These are phyloP conservation scores for Wickerhamiella dianesei DNA, from an alignment of 805 yeast species.

Conservation along the genomic window DNA sequence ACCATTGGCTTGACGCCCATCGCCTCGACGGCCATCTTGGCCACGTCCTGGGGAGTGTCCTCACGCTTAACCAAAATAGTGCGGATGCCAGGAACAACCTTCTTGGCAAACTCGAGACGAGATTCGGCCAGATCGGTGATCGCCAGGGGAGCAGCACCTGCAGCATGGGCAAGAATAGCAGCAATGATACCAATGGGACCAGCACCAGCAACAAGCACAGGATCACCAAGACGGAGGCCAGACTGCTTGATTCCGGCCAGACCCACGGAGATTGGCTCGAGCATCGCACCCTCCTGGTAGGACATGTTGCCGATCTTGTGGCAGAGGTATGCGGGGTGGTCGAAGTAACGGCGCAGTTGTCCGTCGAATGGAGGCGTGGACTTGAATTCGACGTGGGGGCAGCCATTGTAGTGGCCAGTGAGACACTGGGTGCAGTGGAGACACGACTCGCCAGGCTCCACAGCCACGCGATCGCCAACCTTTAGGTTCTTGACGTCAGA, in stretches of 20 bases:
- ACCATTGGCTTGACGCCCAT: conserved; percentile 34
- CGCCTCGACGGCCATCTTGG: conserved; percentile 19
- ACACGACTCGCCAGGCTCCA: conserved; percentile 44
- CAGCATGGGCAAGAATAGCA: conserved; percentile 36
- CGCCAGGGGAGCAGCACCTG: conserved; percentile 40
- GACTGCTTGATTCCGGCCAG: conserved; percentile 39
- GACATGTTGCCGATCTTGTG: conserved; percentile 31
- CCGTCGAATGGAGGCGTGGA: conserved; percentile 29
- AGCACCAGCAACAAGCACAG: conserved; percentile 39
- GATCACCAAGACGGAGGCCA: conserved; percentile 36
- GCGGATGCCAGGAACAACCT: conserved; percentile 33
- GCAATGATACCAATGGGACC: conserved; percentile 47
- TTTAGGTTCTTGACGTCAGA: conserved; percentile 29
- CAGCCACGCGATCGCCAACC: conserved; percentile 32
- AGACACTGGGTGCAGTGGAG: conserved; percentile 25
- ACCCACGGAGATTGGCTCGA: conserved; percentile 43
- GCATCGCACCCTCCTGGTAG: conserved; percentile 40
- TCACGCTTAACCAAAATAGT: conserved; percentile 33
- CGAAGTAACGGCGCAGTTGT: conserved; percentile 25
- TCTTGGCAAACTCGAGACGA: conserved; percentile 36
- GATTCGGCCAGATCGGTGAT: conserved; percentile 36
- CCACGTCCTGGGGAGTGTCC: conserved; percentile 27
- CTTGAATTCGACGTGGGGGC: conserved; percentile 27
- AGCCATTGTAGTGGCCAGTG: conserved; percentile 27
- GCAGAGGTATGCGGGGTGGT: conserved; percentile 28